phyloP scores from a whole-genome alignment of 2,329 filamentous ascomycete genomes.

The Exophiala alcalophila region DNA sequence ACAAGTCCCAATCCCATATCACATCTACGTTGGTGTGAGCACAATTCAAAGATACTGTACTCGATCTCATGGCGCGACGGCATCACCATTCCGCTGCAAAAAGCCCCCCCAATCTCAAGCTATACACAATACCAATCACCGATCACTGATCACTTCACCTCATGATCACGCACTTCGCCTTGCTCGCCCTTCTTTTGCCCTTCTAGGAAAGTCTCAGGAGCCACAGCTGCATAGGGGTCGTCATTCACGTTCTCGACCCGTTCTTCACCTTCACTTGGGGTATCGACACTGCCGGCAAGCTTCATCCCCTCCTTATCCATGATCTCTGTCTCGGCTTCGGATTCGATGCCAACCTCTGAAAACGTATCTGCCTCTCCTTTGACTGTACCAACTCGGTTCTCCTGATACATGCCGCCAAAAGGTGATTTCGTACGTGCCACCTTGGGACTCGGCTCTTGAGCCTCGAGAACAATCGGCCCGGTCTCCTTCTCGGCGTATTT shows the following conservation, averaged over 20 bases:
- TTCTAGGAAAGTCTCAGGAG: slow-evolving; percentile 22
- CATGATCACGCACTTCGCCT: slow-evolving; percentile 12
- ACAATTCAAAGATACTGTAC: no score
- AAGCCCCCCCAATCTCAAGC: no score
- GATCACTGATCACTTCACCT: slow-evolving; percentile 19
- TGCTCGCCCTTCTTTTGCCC: slow-evolving; percentile 18
- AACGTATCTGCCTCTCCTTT: slow-evolving; percentile 20
- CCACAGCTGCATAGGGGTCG: slow-evolving; percentile 28
- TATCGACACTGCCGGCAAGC: not conserved
- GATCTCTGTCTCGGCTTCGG: slow-evolving; percentile 29
- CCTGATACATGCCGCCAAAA: slow-evolving; percentile 15
- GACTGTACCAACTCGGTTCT: slow-evolving; percentile 4
- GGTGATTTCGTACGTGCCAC: slow-evolving; percentile 22
- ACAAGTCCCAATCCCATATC: no score
- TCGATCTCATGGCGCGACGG: no score
- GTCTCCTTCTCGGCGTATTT: slow-evolving; percentile 47
- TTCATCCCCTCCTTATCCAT: slow-evolving; percentile 20
- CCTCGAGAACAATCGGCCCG: slow-evolving; percentile 21
- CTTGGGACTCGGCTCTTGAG: slow-evolving; percentile 26
- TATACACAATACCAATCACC: no score
- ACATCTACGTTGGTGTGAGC: no score
- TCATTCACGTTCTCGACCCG: not conserved
- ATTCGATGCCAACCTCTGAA: slow-evolving; percentile 8
- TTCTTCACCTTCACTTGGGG: not conserved
- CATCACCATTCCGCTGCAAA: no score